Conservation (phyloP, 768 basidiomycete genomes). For the Astraeus odoratus region DNA sequence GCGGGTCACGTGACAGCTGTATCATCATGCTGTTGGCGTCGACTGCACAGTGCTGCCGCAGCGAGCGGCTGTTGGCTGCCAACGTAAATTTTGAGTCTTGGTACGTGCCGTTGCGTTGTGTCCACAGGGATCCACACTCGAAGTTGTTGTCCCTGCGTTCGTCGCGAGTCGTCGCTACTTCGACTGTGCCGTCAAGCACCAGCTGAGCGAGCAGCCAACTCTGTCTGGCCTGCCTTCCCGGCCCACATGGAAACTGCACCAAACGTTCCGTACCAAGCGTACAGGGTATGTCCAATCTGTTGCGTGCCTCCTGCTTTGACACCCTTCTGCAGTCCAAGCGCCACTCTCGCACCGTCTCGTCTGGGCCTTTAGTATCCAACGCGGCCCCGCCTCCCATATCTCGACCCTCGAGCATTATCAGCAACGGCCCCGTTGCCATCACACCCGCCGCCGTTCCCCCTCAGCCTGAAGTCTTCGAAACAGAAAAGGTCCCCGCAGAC, state of each 20-base stretch:
- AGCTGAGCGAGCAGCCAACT: no score
- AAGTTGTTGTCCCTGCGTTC: no score
- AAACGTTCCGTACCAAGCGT: slow-evolving; percentile 45
- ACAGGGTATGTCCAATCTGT: slow-evolving; percentile 29
- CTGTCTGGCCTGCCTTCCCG: no score
- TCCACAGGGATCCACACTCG: no score
- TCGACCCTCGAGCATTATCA: slow-evolving; percentile 13
- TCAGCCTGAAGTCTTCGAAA: slow-evolving; percentile 8
- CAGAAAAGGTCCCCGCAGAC: slow-evolving; percentile 16
- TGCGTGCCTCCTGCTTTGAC: neutral
- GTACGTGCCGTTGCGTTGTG: neutral
- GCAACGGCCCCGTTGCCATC: slow-evolving; percentile 5
- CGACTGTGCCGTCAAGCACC: no score
- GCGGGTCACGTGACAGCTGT: no score
- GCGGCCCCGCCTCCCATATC: slow-evolving; percentile 17
- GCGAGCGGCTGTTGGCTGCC: no score
- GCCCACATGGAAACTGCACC: slow-evolving; percentile 9
- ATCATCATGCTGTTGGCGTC: no score
- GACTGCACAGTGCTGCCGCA: no score
- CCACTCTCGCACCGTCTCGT: slow-evolving; percentile 36
- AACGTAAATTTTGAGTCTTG: no score
- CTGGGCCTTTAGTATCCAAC: slow-evolving; percentile 18
- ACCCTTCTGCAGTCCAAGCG: slow-evolving; percentile 35
- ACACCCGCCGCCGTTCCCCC: neutral
- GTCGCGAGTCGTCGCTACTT: no score